These are phyloP conservation scores for Pelagophyceae sp. DNA, from an alignment of 352 stramenopile species.

Conservation along the genomic window DNA sequence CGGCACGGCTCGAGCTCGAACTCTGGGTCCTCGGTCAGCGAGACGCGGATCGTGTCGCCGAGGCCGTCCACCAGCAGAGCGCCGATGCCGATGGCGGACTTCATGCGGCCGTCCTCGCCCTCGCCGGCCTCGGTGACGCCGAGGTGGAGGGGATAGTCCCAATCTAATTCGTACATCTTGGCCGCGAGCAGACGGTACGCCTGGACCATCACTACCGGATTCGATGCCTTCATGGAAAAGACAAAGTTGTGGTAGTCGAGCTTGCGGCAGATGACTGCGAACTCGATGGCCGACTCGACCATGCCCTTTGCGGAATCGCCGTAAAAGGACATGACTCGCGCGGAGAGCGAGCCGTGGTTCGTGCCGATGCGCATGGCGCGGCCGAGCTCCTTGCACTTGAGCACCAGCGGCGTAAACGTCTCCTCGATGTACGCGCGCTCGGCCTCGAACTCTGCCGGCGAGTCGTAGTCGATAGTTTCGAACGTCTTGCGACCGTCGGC, in stretches of 20 bases:
- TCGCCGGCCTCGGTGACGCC: conserved; percentile 70
- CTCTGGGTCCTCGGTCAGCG: conserved; percentile 70
- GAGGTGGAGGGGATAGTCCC: conserved; percentile 71
- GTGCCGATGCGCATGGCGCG: conserved; percentile 70
- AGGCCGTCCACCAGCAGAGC: conserved; percentile 66
- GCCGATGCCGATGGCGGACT: conserved; percentile 70
- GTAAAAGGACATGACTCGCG: conserved; percentile 66
- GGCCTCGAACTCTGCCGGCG: conserved; percentile 54
- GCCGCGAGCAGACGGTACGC: conserved; percentile 63
- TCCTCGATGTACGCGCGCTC: conserved; percentile 59
- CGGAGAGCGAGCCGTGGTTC: conserved; percentile 67
- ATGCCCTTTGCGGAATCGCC: conserved; percentile 68
- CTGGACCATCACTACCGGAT: conserved; percentile 73
- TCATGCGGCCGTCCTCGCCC: conserved; percentile 71
- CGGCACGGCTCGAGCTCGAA: conserved; percentile 67
- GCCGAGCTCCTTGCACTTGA: conserved; percentile 66
- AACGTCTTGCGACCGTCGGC: conserved; percentile 66
- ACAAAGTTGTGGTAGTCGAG: conserved; percentile 77
- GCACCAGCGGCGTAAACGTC: conserved; percentile 58
- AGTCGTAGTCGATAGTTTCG: conserved; percentile 59
- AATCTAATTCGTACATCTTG: conserved; percentile 58
- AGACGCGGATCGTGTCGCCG: conserved; percentile 71
- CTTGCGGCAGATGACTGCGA: conserved; percentile 64
- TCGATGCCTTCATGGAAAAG: conserved; percentile 75
- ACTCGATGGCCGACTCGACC: conserved; percentile 70